phyloP scores from a whole-genome alignment of 2,329 filamentous ascomycete genomes.

The Pseudocercospora crystallina region DNA sequence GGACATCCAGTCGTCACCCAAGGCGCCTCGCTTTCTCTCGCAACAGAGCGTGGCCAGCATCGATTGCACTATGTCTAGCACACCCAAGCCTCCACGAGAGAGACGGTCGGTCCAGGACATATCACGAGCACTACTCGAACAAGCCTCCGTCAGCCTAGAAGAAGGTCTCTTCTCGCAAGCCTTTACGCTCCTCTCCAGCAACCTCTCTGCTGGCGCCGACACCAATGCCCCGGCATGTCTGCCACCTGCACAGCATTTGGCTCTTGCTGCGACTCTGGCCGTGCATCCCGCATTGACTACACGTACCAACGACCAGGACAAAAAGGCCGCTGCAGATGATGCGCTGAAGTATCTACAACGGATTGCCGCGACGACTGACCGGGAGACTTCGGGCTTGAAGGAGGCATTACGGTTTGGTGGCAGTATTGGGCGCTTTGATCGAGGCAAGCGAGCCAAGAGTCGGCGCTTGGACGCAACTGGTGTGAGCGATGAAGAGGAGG shows the following conservation, averaged over 20 bases:
- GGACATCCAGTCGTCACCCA: constrained; percentile 6
- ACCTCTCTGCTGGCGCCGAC: constrained; percentile 57
- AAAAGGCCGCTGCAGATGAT: constrained; percentile 62
- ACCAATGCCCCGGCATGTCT: constrained; percentile 55
- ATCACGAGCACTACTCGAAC: constrained; percentile 10
- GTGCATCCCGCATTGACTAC: constrained; percentile 80
- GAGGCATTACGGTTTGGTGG: constrained; percentile 68
- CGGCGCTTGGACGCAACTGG: constrained; percentile 7
- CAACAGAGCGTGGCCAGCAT: neutral
- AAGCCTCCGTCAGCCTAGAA: constrained; percentile 56
- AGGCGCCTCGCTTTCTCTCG: neutral
- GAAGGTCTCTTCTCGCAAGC: constrained; percentile 60
- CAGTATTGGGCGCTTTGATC: neutral
- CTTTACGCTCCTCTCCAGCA: constrained; percentile 59
- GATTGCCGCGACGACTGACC: constrained; percentile 64
- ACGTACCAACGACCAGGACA: constrained; percentile 62
- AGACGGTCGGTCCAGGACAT: constrained; percentile 8
- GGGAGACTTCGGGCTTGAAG: constrained; percentile 67
- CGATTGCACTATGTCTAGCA: neutral
- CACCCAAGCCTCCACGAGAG: neutral
- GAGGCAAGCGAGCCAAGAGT: constrained; percentile 21
- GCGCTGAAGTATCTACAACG: constrained; percentile 71
- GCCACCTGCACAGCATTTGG: constrained; percentile 71
- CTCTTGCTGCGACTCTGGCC: constrained; percentile 76
- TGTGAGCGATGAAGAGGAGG: constrained; percentile 30